phyloP scores from a whole-genome alignment of 306 rosid genomes.

The Lupinus albus region DNA sequence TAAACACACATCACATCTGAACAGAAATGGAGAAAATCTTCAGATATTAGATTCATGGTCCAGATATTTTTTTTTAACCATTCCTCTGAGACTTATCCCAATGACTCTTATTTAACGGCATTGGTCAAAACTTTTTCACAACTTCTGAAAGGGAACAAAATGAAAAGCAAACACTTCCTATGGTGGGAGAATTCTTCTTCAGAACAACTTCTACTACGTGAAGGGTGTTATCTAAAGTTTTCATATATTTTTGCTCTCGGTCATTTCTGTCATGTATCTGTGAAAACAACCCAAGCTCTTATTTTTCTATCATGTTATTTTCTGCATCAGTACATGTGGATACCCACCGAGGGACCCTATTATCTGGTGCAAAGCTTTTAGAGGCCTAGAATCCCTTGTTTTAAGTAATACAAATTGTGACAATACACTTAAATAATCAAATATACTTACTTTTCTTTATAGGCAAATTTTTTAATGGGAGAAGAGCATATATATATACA shows the following conservation, averaged over 20 bases:
- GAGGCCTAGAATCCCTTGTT: conserved; percentile 39
- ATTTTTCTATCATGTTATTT: conserved; percentile 38
- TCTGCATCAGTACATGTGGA: conserved; percentile 48
- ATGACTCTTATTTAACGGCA: background rate
- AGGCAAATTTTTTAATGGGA: no score
- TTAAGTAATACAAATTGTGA: conserved; percentile 42
- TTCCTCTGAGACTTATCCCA: no score
- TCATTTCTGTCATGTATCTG: conserved; percentile 49
- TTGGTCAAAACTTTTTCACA: conserved; percentile 11
- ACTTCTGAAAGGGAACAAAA: conserved; percentile 10
- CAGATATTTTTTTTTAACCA: no score
- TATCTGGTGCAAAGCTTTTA: conserved; percentile 46
- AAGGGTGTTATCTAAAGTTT: background rate
- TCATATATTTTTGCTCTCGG: conserved; percentile 33
- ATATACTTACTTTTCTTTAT: no score
- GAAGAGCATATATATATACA: no score
- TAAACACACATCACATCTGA: no score
- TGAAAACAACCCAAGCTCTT: conserved; percentile 34
- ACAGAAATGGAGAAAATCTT: no score
- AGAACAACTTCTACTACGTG: conserved; percentile 23
- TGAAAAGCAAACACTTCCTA: conserved; percentile 8
- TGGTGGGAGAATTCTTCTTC: conserved; percentile 18
- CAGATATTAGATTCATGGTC: no score
- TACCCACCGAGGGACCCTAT: conserved; percentile 52
- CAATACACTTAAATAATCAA: conserved; percentile 34